A percentile compares a stretch with the other conserved stretches of the same genome.
Conservation (phyloP, 345 rosid genomes). For the Clausena lansium region DNA sequence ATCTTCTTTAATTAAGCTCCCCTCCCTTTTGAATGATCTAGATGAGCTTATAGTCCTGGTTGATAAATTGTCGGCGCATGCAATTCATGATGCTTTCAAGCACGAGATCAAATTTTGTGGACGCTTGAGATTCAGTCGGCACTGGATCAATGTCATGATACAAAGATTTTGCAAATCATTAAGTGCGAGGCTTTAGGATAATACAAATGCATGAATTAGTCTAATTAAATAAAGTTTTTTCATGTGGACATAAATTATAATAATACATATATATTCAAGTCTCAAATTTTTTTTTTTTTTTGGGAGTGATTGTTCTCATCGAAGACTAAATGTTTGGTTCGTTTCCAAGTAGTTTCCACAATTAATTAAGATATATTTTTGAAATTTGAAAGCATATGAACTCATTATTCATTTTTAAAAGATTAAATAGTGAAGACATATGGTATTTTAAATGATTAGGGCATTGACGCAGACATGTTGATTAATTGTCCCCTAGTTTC, state of each 20-base stretch:
- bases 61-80: background rate
- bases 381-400: background rate
- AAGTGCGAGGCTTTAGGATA: too few relatives aligned
- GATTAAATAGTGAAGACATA: background rate
- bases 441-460: background rate
- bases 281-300: too few relatives aligned
- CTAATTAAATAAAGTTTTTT: too few relatives aligned
- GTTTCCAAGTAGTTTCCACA: too few relatives aligned
- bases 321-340: too few relatives aligned
- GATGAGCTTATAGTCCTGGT: background rate
- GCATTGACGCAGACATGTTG: slow-evolving; percentile 4
- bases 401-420: background rate
- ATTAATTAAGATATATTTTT: too few relatives aligned
- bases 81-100: background rate
- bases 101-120: background rate
- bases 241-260: too few relatives aligned
- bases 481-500: background rate
- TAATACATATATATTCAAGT: too few relatives aligned
- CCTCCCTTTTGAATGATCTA: background rate
- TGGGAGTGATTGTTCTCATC: too few relatives aligned
- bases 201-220: too few relatives aligned
- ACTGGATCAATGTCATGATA: background rate
- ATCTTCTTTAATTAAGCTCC: background rate
- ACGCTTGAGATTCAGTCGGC: background rate
- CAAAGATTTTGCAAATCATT: too few relatives aligned